Conservation (phyloP, 2,329 filamentous ascomycete genomes). For the Colletotrichum tamarilloi region DNA sequence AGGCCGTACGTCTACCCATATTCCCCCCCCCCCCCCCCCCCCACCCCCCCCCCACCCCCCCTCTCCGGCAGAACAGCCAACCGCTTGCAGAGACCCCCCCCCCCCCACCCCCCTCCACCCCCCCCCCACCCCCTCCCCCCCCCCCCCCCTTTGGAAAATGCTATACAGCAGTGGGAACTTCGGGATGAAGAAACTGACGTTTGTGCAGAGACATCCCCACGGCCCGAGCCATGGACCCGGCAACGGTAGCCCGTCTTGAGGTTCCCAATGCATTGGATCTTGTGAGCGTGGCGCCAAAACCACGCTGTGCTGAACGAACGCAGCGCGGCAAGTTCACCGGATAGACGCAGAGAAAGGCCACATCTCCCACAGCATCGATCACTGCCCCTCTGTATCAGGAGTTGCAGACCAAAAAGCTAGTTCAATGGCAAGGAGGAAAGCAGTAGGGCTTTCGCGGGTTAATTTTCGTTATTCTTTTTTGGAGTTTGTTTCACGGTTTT, state of each 20-base stretch:
- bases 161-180: too few relatives aligned
- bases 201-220: conserved; percentile 19
- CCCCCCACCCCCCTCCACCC: too few relatives aligned
- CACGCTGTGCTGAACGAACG: neutral
- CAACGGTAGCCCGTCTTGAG: neutral
- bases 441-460: neutral
- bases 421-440: neutral
- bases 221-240: conserved; percentile 14
- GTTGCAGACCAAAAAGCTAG: neutral
- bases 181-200: neutral
- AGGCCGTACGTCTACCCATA: conserved; percentile 42
- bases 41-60: too few relatives aligned
- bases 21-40: neutral
- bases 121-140: neutral
- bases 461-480: neutral
- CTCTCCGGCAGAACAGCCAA: too few relatives aligned
- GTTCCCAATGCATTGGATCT: neutral
- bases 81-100: too few relatives aligned
- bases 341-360: neutral
- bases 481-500: neutral
- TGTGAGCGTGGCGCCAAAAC: too few relatives aligned
- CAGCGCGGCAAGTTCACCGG: neutral
- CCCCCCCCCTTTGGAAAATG: neutral
- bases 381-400: neutral
- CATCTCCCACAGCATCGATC: neutral